Base-by-base conservation (phyloP, 2,329 filamentous ascomycete species). In the Alternaria longipes region DNA sequence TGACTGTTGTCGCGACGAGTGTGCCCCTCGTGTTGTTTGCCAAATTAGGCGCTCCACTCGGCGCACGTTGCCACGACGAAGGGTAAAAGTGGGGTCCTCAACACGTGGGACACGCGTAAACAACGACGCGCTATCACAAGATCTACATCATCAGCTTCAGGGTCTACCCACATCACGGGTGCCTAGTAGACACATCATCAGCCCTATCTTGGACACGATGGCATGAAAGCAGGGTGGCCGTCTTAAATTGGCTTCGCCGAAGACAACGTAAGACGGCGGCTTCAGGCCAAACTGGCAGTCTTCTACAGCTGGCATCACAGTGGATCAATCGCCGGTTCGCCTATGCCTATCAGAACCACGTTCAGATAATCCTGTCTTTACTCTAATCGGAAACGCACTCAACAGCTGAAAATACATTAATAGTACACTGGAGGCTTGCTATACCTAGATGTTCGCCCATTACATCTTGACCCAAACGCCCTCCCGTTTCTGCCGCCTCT, bases 1-100 rank as follows among this genome's bases (percentile, higher is more conserved):
- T 18, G 41, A 34, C 28, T 45, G 30, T 41, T 28, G 34, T 36
- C 14, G 28, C 34, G 34, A 28, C 30, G 24, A 22, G 26, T 18
- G 30, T 51, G 34, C 60, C 53, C 57, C 57, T 63, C 57, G 60
- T 56, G 46, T 61, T 56, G 47, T 47, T 46, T 46, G 46, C 60
- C 56, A 40, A 41, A 32, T 50, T 24, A 28, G 47, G 57, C 53
- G 16, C 14, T 36, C 24, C n/a, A n/a, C 56, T 54, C 41, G 54
- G 53, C 49, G 42, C 45, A 56, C 24, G 60, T 63, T 63, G 60
- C 60, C 38, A 20, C 46, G 51, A 44, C 60, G 54, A 45, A 59
- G 49, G 36, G 34, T 24, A 34, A 50, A 38, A 49, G 42, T 46
- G 51, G 47, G 50, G 30, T 56, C 22, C 22, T n/a, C 26, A 32